A percentile compares a stretch with the other conserved stretches of the same genome.
phyloP scores from a whole-genome alignment of 129 eudicot genomes.

The Centella asiatica region DNA sequence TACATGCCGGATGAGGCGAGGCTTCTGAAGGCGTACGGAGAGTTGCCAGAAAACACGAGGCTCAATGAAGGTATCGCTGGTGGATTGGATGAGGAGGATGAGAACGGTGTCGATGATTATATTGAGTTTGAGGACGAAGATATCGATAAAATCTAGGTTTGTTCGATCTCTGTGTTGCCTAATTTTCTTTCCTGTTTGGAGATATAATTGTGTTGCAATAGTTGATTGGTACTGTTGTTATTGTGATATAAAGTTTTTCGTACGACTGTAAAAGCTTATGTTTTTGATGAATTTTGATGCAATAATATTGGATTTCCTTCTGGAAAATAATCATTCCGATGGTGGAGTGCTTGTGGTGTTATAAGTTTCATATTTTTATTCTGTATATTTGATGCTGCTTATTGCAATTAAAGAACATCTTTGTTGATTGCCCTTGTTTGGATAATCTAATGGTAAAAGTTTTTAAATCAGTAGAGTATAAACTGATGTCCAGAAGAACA shows the following conservation, averaged over 20 bases:
- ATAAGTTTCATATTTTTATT: too few species aligned
- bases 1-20: conserved; percentile 50
- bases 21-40: conserved; percentile 42
- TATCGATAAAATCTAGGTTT: conserved; percentile 9
- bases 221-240: not conserved
- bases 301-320: not conserved
- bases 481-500: too few species aligned
- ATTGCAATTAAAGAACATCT: too few species aligned
- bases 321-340: too few species aligned
- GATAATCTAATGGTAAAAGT: too few species aligned
- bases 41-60: conserved; percentile 35
- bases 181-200: not conserved
- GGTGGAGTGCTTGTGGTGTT: too few species aligned
- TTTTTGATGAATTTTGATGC: not conserved
- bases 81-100: conserved; percentile 22
- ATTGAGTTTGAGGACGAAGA: conserved; percentile 22
- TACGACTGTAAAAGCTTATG: not conserved
- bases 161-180: not conserved
- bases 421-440: too few species aligned
- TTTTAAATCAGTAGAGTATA: too few species aligned
- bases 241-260: not conserved
- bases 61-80: conserved; percentile 32
- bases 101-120: conserved; percentile 13
- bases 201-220: not conserved
- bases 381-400: too few species aligned